Base-by-base conservation (phyloP, 768 basidiomycete species). In the Termitomyces bulborhizus region DNA sequence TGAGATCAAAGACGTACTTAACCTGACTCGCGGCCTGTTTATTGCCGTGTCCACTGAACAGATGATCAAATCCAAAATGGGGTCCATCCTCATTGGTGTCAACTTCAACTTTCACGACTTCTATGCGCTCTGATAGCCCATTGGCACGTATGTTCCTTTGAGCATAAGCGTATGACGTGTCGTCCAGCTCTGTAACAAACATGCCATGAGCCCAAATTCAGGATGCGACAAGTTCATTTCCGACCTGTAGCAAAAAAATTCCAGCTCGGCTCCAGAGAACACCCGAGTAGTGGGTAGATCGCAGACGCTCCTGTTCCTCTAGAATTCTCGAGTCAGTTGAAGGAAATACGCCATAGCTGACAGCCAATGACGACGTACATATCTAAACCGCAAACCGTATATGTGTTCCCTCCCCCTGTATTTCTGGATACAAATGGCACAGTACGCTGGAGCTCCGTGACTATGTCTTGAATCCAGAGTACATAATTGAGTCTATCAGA, bases 221-320 rank as follows among this genome's bases (percentile, higher is more conserved):
- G 41, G 24, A 16, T 7, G 6, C 36, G 15, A 8, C 7, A 5
- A 8, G 24, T 3, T 31, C 0, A 13, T 4, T 21, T 34, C 61
- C 26, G 44, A 88, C 92, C 92, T 44, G 90, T 91, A 0, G 80
- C 91, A 21, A 81, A 58, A 53, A 95, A 82, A 1, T 62, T 63
- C 84, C 88, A 90, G 4, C 58, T 65, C 5, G 73, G 65, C 43
- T 82, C 70, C 36, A 82, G 61, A 1, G 73, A 72, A 60, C 85
- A 86, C 0, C 76, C 81, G 0, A 98, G 74, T 1, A 98, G 73
- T 0, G 95, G 87, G 60, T 97, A 98, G 53, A 98, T 92, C 0
- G 84, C 88, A 0, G 90, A 90, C 6, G 93, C 86, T 0, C 96
- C 96, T 7, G 94, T 96, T 21, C 96, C 96, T 46, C 59, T 60